These are phyloP conservation scores for Ceratobasidium sp. DNA, from an alignment of 1,284 basidiomycete genomes.

Conservation along the genomic window DNA sequence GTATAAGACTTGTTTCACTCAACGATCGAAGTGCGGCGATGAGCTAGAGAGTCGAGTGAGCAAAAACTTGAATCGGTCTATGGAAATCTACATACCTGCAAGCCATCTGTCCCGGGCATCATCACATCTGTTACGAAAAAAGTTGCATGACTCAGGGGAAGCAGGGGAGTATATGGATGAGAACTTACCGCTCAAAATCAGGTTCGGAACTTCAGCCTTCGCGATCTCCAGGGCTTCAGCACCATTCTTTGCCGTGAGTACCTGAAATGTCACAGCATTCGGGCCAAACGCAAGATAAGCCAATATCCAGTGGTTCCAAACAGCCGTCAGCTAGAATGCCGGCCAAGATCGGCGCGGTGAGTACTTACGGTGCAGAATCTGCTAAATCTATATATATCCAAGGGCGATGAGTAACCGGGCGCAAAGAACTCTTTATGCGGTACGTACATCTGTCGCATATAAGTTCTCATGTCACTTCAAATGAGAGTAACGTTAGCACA, in stretches of 20 bases:
- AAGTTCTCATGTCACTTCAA: conserved; percentile 39
- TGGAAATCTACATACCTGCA: conserved; percentile 37
- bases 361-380: conserved; percentile 37
- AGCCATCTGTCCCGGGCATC: conserved; percentile 48
- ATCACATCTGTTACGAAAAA: conserved; percentile 47
- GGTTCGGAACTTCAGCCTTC: conserved; percentile 44
- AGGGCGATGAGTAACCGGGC: neutral
- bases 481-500: conserved; percentile 1
- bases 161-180: neutral
- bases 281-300: conserved; percentile 8
- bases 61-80: neutral
- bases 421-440: too few species aligned
- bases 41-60: conserved; percentile 37
- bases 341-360: neutral
- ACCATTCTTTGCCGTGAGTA: conserved; percentile 53
- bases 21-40: conserved; percentile 46
- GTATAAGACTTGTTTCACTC: conserved; percentile 45
- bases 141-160: neutral
- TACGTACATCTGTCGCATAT: conserved; percentile 44
- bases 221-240: conserved; percentile 51
- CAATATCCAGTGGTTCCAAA: neutral
- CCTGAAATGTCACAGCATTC: conserved; percentile 28
- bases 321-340: neutral
- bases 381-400: conserved; percentile 34
- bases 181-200: conserved; percentile 49